Evolutionary conservation across 2,329 filamentous ascomycete species (phyloP).

Genomic region (Botrytis cinerea): DNA sequence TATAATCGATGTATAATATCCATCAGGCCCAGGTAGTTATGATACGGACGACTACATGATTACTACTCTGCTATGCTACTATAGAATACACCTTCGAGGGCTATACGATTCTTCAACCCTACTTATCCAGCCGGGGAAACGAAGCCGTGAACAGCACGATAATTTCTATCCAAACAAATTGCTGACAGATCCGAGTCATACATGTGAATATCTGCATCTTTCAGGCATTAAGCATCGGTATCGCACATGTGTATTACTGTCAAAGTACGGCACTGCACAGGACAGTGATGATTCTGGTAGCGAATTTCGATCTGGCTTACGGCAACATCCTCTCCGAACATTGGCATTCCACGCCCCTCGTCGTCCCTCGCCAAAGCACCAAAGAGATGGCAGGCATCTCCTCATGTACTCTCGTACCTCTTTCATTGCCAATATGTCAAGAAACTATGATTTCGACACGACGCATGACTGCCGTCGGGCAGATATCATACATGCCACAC

Average conservation of each 20-base stretch:
- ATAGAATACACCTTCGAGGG: not conserved
- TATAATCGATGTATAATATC: constrained; percentile 8
- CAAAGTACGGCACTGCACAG: constrained; percentile 4
- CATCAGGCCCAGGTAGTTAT: not conserved
- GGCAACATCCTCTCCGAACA: constrained; percentile 8
- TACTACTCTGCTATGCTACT: constrained; percentile 8
- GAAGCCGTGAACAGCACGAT: constrained; percentile 8
- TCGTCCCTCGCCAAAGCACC: constrained; percentile 6
- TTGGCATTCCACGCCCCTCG: constrained; percentile 16
- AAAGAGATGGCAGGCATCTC: not conserved
- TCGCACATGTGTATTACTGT: constrained; percentile 5
- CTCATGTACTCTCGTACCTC: not conserved
- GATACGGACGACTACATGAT: not conserved
- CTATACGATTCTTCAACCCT: not conserved
- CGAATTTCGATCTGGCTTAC: constrained; percentile 12
- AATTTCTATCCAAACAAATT: constrained; percentile 17
- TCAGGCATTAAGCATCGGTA: not conserved
- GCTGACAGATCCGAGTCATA: constrained; percentile 11
- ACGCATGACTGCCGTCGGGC: constrained; percentile 9
- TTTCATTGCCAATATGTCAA: constrained; percentile 10
- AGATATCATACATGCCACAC: constrained; percentile 5
- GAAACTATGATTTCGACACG: not conserved
- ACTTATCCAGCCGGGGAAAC: constrained; percentile 1
- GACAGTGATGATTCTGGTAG: constrained; percentile 8
- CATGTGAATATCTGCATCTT: constrained; percentile 5